Conservation (phyloP, 768 basidiomycete species). For the Lactarius hengduanensis region DNA sequence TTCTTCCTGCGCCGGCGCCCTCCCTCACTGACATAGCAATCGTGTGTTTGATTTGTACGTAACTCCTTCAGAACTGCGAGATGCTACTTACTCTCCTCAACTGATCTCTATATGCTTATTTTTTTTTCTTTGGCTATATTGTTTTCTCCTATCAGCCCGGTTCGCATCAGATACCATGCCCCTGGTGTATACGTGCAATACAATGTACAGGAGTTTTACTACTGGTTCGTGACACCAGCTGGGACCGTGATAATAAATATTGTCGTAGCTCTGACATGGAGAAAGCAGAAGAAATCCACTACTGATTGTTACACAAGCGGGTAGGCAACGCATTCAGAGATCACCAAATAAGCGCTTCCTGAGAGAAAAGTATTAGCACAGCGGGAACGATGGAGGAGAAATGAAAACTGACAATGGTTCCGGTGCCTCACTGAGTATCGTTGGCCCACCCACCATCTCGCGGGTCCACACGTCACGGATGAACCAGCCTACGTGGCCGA, state of each 20-base stretch:
- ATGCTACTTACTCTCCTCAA: conserved; percentile 1
- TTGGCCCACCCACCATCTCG: conserved; percentile 78
- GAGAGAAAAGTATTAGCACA: background rate
- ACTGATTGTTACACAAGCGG: background rate
- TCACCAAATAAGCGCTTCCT: conserved; percentile 73
- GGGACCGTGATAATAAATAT: background rate
- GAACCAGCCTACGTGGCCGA: conserved; percentile 86
- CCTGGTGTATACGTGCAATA: conserved; percentile 18
- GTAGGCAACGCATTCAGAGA: conserved; percentile 28
- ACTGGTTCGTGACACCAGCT: background rate
- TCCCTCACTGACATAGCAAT: background rate
- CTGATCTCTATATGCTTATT: conserved; percentile 12
- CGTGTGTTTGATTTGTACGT: background rate
- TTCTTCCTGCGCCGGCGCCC: conserved; percentile 18
- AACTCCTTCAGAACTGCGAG: background rate
- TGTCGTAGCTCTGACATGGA: too few species aligned
- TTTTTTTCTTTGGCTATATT: background rate
- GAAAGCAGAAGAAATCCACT: background rate
- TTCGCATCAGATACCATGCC: conserved; percentile 18
- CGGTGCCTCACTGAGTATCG: conserved; percentile 72
- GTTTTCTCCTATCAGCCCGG: background rate
- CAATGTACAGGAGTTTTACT: conserved; percentile 15
- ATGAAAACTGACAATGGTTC: conserved; percentile 55
- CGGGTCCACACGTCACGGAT: conserved; percentile 83
- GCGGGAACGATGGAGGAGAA: background rate